Base-by-base conservation (phyloP, 305 asterid species). In the Striga hermonthica region DNA sequence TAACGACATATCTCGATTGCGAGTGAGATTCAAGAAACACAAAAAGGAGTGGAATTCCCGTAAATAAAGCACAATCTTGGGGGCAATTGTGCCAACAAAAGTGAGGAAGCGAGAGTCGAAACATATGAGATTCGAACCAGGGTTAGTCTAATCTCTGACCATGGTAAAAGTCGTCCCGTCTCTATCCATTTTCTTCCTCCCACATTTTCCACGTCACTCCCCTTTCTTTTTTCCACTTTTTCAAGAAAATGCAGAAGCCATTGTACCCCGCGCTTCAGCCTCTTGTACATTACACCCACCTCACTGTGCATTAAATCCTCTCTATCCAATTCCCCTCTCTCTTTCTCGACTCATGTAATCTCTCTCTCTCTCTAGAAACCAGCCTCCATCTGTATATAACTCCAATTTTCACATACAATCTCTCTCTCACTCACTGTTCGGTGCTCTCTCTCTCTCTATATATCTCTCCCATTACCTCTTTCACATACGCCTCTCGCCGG, bases 301-400 rank as follows among this genome's bases (percentile, higher is more conserved):
- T 31, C 62, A 2, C 31, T 22, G 31, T 16, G 64, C 67, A 64
- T 72, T 62, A 41, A 39, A 40, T 55, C 47, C 62, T 40, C 70
- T 49, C 68, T 60, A 41, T 59, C 74, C 39, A 44, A 22, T 22
- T 22, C 31, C 31, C 31, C 31, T n/a, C 22, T 35, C 54, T 39
- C 54, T 61, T 43, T 11, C 38, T 31, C 54, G 13, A 55, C 62
- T 53, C 54, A 66, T 14, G 63, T 50, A 53, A 72, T 70, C 60
- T 82, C 74, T 70, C 60, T 82, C 80, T 75, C 83, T 76, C 75
- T 70, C 76, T 70, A 35, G 9, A 60, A 55, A 40, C 53, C 65
- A 56, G 53, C 39, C 60, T 65, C 67, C 71, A 48, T 62, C 47
- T 57, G 57, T 40, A 72, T 60, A 53, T 41, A 69, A 44, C 64